Evolutionary conservation across 345 rosid genomes (phyloP), one percentile per base, ranked within the genome.

Genomic region (Hypericum perforatum): DNA sequence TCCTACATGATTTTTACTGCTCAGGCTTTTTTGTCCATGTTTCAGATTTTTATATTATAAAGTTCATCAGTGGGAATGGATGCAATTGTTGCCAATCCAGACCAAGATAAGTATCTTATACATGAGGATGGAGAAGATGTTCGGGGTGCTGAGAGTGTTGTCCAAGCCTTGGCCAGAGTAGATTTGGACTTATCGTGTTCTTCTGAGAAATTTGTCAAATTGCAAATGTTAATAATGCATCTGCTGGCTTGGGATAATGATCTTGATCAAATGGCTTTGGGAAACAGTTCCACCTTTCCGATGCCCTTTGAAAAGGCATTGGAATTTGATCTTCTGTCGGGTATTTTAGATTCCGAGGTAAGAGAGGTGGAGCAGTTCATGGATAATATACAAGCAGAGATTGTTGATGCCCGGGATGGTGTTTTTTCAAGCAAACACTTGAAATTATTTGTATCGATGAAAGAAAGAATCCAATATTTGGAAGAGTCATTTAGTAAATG

Each of bases 321-420:
- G 78, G 49, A 63, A 42, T 74, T 75, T 71, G 95, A 88, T 73
- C 77, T 87, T 32, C 74, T 83, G 44, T 78, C 76, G 43, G 82
- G 84, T 46, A 64, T 87, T 69, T 63, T 92, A 58, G 98, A 80
- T 72, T 85, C 96, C 0, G 88, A 85, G 78, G 68, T 85, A 58
- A 77, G 73, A 58, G 90, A 74, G 65, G 83, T 88, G 72, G 88
- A 82, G 64, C 61, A 61, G 63, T 85, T 81, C 72, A 65, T 88
- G 71, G 76, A 71, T 68, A 50, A 58, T 54, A 68, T 88, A 41
- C 84, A 82, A 64, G 70, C 69, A 2, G 81, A 80, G 63, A 75
- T 92, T 43, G 74, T 73, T 63, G 82, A 83, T 70, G 79, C 71
- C 61, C 69, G 78, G 69, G 68, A 74, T 63, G 77, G 74, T 74